Conservation (phyloP, 495 filamentous ascomycete species). For the Parachaetomium inaequale region DNA sequence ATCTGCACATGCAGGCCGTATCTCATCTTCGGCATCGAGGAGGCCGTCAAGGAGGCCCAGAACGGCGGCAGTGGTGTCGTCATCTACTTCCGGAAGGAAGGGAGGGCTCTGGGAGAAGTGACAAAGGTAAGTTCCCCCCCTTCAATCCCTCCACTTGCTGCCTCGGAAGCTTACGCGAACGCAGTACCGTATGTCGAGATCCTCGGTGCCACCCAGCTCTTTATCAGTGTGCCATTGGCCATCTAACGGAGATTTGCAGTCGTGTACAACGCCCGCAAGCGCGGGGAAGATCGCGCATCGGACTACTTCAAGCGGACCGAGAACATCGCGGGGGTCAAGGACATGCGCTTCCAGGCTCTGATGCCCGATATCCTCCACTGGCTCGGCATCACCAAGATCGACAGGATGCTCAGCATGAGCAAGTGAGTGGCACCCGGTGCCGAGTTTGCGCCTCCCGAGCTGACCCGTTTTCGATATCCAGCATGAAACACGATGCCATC, state of each 20-base stretch:
- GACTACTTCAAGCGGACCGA: slow-evolving; percentile 98
- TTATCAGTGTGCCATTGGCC: slow-evolving; percentile 16
- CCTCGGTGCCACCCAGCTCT: slow-evolving; percentile 1
- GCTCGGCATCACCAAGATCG: slow-evolving; percentile 98
- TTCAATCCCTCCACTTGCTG: neutral
- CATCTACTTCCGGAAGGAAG: slow-evolving; percentile 99
- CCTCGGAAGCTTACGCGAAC: slow-evolving; percentile 22
- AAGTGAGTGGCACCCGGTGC: slow-evolving; percentile 56
- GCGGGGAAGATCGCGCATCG: slow-evolving; percentile 81
- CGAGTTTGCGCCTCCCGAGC: slow-evolving; percentile 2
- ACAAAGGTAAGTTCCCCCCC: slow-evolving; percentile 63
- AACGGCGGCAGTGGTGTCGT: slow-evolving; percentile 92
- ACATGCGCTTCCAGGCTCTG: slow-evolving; percentile 98
- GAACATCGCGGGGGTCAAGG: slow-evolving; percentile 94
- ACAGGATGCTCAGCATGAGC: slow-evolving; percentile 97
- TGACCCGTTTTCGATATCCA: slow-evolving; percentile 31
- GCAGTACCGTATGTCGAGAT: slow-evolving; percentile 46
- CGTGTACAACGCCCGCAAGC: slow-evolving; percentile 92
- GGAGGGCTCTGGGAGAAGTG: slow-evolving; percentile 91
- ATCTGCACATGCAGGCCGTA: slow-evolving; percentile 98
- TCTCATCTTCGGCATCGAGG: slow-evolving; percentile 92
- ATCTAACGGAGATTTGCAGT: slow-evolving; percentile 47
- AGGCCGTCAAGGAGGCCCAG: slow-evolving; percentile 95
- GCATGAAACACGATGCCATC: slow-evolving; percentile 99
- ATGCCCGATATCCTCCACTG: slow-evolving; percentile 99